phyloP scores from a whole-genome alignment of 2,329 filamentous ascomycete genomes.

The Penicillium sp. region DNA sequence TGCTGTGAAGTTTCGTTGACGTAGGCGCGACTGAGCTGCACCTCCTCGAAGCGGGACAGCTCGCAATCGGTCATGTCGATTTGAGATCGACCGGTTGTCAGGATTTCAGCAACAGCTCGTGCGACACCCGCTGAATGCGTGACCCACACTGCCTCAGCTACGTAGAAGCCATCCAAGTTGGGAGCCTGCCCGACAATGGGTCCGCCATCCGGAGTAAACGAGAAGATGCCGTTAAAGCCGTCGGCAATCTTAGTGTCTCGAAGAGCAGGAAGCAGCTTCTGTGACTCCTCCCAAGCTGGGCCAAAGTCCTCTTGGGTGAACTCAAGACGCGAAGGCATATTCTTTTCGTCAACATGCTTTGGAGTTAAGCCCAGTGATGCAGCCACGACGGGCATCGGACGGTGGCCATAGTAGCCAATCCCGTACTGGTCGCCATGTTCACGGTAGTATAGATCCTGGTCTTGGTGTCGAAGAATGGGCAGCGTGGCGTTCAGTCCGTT shows the following conservation, averaged over 20 bases:
- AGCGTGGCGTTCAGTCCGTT: conserved; percentile 51
- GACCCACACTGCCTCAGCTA: conserved; percentile 66
- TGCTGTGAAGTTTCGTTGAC: conserved; percentile 59
- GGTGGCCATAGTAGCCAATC: conserved; percentile 64
- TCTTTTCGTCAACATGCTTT: conserved; percentile 54
- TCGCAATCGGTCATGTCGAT: conserved; percentile 61
- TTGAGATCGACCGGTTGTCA: conserved; percentile 55
- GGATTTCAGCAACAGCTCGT: conserved; percentile 57
- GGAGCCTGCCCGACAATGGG: conserved; percentile 59
- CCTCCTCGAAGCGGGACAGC: conserved; percentile 59
- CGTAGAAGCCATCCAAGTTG: conserved; percentile 59
- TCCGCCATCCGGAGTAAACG: conserved; percentile 63
- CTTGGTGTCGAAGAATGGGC: conserved; percentile 62
- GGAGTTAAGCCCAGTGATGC: conserved; percentile 54
- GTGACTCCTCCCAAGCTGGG: conserved; percentile 58
- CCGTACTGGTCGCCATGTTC: conserved; percentile 62
- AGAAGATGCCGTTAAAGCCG: conserved; percentile 65
- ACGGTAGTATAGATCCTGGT: conserved; percentile 63
- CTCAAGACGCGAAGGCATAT: conserved; percentile 62
- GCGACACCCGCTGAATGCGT: conserved; percentile 64
- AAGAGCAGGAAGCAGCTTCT: conserved; percentile 55
- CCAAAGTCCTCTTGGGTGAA: conserved; percentile 61
- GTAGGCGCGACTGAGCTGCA: conserved; percentile 56
- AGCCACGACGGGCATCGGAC: conserved; percentile 59
- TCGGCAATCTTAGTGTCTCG: conserved; percentile 53